A percentile compares a stretch with the other conserved stretches of the same genome.
Conservation (phyloP, 176 grass and related monocot species). For the Puccinellia tenuiflora region DNA sequence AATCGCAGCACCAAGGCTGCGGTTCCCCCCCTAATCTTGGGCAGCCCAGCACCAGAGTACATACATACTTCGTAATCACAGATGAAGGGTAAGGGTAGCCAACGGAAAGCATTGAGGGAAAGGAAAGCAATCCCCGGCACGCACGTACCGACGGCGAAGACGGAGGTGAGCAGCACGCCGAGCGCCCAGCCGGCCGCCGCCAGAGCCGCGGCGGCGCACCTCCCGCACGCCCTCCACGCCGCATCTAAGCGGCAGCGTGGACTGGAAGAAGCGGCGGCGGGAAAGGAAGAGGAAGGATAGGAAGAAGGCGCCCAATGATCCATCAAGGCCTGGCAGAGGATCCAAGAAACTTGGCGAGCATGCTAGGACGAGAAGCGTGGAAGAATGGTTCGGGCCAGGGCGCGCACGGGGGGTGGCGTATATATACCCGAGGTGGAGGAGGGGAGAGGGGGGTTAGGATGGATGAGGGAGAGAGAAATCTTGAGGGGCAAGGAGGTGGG, state of each 20-base stretch:
- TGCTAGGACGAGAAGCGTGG: not conserved
- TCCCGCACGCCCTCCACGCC: slow-evolving; percentile 18
- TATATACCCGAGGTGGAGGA: slow-evolving; percentile 21
- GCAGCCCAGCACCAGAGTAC: not conserved
- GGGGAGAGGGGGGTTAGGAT: slow-evolving; percentile 4
- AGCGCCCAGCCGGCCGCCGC: slow-evolving; percentile 32
- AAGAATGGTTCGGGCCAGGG: not conserved
- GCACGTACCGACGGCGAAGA: slow-evolving; percentile 65
- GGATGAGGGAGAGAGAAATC: not conserved
- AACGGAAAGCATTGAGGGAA: not conserved
- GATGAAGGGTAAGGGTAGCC: not conserved
- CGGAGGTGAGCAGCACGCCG: slow-evolving; percentile 54
- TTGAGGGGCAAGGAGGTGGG: not conserved
- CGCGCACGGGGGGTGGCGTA: not conserved
- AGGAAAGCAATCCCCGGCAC: not conserved
- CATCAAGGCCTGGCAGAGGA: not conserved
- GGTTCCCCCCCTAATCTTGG: not conserved
- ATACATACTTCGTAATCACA: not conserved
- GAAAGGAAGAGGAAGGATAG: not conserved
- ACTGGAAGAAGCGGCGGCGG: not conserved
- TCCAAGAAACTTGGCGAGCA: not conserved
- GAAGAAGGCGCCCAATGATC: slow-evolving; percentile 27
- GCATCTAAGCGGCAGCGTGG: not conserved
- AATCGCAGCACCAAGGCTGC: not conserved
- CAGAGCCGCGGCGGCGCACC: slow-evolving; percentile 1